phyloP scores from a whole-genome alignment of 352 stramenopile genomes.

The Thalassiosira livingstoniorum region DNA sequence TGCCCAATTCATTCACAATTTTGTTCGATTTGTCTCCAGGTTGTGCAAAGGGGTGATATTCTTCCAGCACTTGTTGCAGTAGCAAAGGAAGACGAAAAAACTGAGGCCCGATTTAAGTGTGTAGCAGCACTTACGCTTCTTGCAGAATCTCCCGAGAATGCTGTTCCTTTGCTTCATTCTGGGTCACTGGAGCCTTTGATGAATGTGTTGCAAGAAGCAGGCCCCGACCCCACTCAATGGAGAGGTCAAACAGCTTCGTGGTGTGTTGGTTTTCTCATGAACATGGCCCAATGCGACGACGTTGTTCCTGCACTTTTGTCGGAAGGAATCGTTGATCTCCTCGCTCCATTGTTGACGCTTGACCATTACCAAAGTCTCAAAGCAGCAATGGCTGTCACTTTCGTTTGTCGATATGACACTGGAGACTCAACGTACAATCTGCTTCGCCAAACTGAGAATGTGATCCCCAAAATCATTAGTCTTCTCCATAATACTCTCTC shows the following conservation, averaged over 20 bases:
- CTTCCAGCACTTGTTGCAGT: constrained; percentile 80
- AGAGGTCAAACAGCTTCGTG: constrained; percentile 86
- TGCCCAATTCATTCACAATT: not conserved
- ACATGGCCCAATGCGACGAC: constrained; percentile 86
- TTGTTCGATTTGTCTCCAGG: not conserved
- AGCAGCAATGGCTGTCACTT: constrained; percentile 85
- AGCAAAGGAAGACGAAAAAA: constrained; percentile 83
- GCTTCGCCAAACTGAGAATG: constrained; percentile 85
- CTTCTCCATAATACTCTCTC: constrained; percentile 85
- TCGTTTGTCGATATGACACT: constrained; percentile 85
- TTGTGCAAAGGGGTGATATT: constrained; percentile 82
- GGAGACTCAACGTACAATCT: constrained; percentile 86
- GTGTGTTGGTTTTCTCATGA: constrained; percentile 88
- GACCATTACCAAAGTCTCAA: constrained; percentile 87
- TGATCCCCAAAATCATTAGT: constrained; percentile 86
- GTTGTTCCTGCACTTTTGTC: constrained; percentile 78
- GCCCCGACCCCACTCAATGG: constrained; percentile 85
- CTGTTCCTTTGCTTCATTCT: constrained; percentile 76
- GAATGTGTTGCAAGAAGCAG: constrained; percentile 84
- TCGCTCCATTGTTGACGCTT: constrained; percentile 81
- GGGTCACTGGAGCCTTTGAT: constrained; percentile 80
- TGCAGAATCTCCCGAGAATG: constrained; percentile 83
- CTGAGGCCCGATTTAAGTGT: constrained; percentile 85
- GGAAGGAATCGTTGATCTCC: constrained; percentile 82
- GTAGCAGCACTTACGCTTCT: constrained; percentile 84